A percentile compares a stretch with the other conserved stretches of the same genome.
Conservation (phyloP, 148 eudicot genomes). For the Cornus controversa region DNA sequence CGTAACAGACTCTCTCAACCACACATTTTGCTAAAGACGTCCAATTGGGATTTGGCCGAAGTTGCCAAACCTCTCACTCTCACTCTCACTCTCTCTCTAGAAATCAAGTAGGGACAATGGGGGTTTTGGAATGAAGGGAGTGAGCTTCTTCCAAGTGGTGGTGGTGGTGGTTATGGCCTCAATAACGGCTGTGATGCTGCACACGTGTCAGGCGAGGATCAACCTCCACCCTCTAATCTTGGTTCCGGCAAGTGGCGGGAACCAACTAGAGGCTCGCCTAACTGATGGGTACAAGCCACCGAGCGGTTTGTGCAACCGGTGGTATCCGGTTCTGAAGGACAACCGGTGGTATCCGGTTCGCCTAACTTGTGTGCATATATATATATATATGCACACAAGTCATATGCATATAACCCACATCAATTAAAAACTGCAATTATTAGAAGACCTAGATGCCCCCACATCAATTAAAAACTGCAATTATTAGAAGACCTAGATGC, state of each 20-base stretch:
- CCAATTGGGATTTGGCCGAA: too few relatives aligned
- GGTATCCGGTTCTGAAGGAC: slow-evolving; percentile 44
- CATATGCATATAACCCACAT: too few relatives aligned
- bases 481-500: too few relatives aligned
- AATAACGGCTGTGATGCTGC: slow-evolving; percentile 24
- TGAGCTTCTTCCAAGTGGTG: not conserved
- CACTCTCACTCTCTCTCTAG: not conserved
- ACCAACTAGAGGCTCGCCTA: slow-evolving; percentile 78
- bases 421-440: too few relatives aligned
- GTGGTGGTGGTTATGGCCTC: not conserved
- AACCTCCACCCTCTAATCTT: slow-evolving; percentile 62
- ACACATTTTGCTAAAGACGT: too few relatives aligned
- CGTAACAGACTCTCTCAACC: too few relatives aligned
- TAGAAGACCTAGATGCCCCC: too few relatives aligned
- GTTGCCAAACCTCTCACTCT: not conserved
- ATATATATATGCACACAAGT: too few relatives aligned
- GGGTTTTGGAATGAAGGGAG: not conserved
- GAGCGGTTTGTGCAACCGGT: slow-evolving; percentile 58
- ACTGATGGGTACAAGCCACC: slow-evolving; percentile 63
- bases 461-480: too few relatives aligned
- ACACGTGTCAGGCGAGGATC: slow-evolving; percentile 21
- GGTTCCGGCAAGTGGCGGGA: slow-evolving; percentile 87
- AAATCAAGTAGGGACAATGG: too few relatives aligned
- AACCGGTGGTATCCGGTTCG: too few relatives aligned
- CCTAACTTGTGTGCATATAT: too few relatives aligned